Base-by-base conservation (phyloP, 179 eudicot species). In the Carnegiea gigantea region DNA sequence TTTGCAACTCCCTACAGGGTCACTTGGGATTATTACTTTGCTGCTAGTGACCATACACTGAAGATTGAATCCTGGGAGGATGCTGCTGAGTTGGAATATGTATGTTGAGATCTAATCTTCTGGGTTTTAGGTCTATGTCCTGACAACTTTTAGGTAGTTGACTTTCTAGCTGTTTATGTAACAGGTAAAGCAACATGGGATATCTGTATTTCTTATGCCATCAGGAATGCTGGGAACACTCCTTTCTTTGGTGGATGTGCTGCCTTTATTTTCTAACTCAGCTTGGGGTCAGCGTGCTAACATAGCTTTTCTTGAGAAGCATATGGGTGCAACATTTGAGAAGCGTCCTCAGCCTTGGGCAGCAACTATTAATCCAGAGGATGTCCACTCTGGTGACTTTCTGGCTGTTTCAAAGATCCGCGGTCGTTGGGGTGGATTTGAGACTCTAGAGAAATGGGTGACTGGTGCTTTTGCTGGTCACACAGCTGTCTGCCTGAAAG, bases 351-450 rank as follows among this genome's bases (percentile, higher is more conserved):
- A 86, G 82, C 97, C 99, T 73, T 93, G 95, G 92, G 88, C 85
- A 78, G 77, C 92, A 38, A 89, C 88, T 24, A 92, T 94, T 70
- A 89, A 92, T 83, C 98, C 97, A 5, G 93, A 88, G 71, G 99
- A 96, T 87, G 97, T 96, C 77, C 95, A 96, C 85, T 88, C 99
- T 84, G 99, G 99, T 79, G 99, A 96, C 81, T 96, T 96, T 78
- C 83, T 96, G 81, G 99, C 99, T 11, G 90, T 96, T 64, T 94
- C 98, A 40, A 96, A 96, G 89, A 94, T 96, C 77, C 97, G 98
- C 70, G 99, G 99, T 68, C 93, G 99, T 76, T 95, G 99, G 99
- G 99, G 97, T 87, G 99, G 98, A 83, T 96, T 96, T 85, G 98
- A 96, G 84, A 94, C 98, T 36, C 89, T 96, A 49, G 99, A 96